Evolutionary conservation across 169 alveolate species (phyloP), one percentile per base, ranked within the genome.

Genomic region (Cytauxzoon felis): DNA sequence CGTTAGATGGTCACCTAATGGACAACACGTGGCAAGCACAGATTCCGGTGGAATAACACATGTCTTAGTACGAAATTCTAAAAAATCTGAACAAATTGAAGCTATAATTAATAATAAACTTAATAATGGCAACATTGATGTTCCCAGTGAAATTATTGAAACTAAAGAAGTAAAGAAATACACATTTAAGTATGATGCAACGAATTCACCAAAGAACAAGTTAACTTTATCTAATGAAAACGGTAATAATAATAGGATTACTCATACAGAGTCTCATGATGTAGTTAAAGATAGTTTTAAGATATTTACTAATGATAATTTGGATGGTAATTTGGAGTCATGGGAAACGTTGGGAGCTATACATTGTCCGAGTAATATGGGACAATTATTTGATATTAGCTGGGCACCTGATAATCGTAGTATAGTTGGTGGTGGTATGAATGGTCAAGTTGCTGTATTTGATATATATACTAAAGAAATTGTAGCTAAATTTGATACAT

Each of bases 321-420:
- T 45, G 8, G 78, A 60, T 11, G 84, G 84, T 5, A 73, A 73
- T 51, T 48, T 53, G 21, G 86, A 76, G 41, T 24, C 53, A 33
- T 76, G 86, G 86, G 36, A 38, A 0, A 32, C 73, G 16, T 24
- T 76, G 9, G 76, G 61, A 9, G 21, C 72, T 5, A 23, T 76
- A 6, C 59, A 59, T 1, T 76, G 86, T 40, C 86, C 86, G 11
- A n/a, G 45, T 32, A 18, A 32, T 33, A 76, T 76, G 80, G 86
- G 86, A 3, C 86, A 76, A 62, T 70, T 76, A 21, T 64, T 66
- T 47, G 86, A 76, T 36, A 30, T 66, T 27, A 65, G 86, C 86
- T 76, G 86, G 86, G 86, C 86, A 26, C 86, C 86, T 18, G 86
- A 76, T 29, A 76, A 66, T 32, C 58, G 86, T 40, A 65, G 81